Conservation (phyloP, 805 yeast species). For the Naumovozyma baii region DNA sequence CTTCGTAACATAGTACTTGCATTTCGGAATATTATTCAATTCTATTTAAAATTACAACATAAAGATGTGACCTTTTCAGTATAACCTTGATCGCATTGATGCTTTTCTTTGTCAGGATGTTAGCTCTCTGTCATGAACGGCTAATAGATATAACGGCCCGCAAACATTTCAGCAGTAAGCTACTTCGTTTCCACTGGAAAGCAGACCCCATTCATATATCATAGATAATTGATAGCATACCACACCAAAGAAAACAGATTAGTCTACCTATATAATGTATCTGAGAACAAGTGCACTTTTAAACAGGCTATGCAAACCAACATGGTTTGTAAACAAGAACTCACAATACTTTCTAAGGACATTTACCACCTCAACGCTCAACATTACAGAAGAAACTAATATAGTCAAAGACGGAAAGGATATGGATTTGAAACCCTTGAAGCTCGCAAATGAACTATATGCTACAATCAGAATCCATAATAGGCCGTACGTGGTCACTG, state of each 20-base stretch:
- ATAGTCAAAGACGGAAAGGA: not conserved
- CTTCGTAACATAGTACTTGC: no score
- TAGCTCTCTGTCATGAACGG: not conserved
- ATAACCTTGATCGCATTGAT: no score
- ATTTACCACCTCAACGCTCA: not conserved
- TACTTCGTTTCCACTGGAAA: no score
- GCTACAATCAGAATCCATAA: slow-evolving; percentile 77
- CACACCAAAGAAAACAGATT: no score
- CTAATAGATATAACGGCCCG: not conserved
- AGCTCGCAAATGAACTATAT: slow-evolving; percentile 59
- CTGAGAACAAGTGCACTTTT: not conserved
- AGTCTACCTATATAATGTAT: not conserved
- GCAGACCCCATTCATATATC: no score
- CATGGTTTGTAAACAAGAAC: not conserved
- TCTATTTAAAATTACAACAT: no score
- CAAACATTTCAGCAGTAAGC: no score
- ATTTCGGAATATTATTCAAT: no score
- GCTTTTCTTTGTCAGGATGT: no score
- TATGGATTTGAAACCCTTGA: slow-evolving; percentile 51
- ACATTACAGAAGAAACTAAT: not conserved
- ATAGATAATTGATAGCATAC: no score
- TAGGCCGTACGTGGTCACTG: slow-evolving; percentile 79
- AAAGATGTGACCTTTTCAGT: no score
- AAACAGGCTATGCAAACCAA: not conserved
- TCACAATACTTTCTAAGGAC: not conserved